Conservation (phyloP, 2,329 filamentous ascomycete species). For the Ascochyta koolunga region DNA sequence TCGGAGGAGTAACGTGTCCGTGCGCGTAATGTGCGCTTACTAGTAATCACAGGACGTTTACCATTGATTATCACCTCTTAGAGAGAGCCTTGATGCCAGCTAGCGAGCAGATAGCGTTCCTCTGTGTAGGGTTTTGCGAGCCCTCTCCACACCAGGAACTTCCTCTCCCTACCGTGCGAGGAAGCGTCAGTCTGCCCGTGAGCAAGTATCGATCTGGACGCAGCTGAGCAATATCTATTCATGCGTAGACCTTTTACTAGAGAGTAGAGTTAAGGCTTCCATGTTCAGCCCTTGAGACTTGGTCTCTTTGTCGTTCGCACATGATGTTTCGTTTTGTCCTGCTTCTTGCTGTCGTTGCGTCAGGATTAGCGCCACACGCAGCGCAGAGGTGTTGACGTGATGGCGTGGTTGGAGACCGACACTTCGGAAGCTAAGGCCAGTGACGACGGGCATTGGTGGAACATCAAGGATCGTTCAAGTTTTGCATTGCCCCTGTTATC, state of each 20-base stretch:
- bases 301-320: not conserved
- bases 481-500: conserved; percentile 14
- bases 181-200: conserved; percentile 1
- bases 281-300: not conserved
- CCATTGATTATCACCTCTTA: no score
- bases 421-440: conserved; percentile 3
- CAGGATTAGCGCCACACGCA: not conserved
- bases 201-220: no score
- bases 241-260: not conserved
- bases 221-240: no score
- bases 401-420: conserved; percentile 1
- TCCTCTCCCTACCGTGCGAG: not conserved
- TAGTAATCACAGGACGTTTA: no score
- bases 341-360: conserved; percentile 1
- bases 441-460: conserved; percentile 17
- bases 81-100: conserved; percentile 7
- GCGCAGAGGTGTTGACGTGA: conserved; percentile 9
- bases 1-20: conserved; percentile 14
- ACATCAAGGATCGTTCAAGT: conserved; percentile 1
- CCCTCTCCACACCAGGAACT: conserved; percentile 1
- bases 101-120: conserved; percentile 9
- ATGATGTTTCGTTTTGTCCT: conserved; percentile 2
- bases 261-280: not conserved
- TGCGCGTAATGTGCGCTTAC: no score
- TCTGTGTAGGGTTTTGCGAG: not conserved